Conservation (phyloP, 106 monocot genomes). For the Vanilla planifolia region DNA sequence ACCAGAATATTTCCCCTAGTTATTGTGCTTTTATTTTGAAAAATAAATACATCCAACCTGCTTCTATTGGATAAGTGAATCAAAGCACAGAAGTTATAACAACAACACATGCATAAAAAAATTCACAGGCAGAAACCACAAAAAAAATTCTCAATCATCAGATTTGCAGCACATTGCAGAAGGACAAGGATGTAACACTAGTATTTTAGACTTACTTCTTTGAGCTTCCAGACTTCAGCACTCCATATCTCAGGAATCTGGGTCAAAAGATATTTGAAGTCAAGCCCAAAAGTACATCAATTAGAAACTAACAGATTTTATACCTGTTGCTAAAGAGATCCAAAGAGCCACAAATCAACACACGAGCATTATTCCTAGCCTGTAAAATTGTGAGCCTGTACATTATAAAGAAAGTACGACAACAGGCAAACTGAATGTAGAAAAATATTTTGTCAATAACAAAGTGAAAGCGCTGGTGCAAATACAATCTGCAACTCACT, state of each 20-base stretch:
- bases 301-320: background rate
- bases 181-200: background rate
- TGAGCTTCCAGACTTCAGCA: conserved; percentile 63
- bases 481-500: background rate
- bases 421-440: background rate
- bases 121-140: no score
- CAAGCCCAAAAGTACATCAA: background rate
- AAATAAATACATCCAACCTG: no score
- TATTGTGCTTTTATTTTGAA: no score
- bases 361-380: conserved; percentile 94
- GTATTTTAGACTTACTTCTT: conserved; percentile 37
- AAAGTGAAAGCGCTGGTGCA: background rate
- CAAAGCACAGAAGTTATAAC: no score
- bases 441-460: no score
- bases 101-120: no score
- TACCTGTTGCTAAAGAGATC: conserved; percentile 88
- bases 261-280: background rate
- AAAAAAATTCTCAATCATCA: no score
- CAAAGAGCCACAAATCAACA: conserved; percentile 87
- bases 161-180: no score
- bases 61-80: no score
- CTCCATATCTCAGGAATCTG: conserved; percentile 71
- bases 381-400: conserved; percentile 6
- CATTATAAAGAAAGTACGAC: background rate
- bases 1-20: no score